These are phyloP conservation scores for Phylloporus arenicola DNA, from an alignment of 768 basidiomycete genomes.

Conservation along the genomic window DNA sequence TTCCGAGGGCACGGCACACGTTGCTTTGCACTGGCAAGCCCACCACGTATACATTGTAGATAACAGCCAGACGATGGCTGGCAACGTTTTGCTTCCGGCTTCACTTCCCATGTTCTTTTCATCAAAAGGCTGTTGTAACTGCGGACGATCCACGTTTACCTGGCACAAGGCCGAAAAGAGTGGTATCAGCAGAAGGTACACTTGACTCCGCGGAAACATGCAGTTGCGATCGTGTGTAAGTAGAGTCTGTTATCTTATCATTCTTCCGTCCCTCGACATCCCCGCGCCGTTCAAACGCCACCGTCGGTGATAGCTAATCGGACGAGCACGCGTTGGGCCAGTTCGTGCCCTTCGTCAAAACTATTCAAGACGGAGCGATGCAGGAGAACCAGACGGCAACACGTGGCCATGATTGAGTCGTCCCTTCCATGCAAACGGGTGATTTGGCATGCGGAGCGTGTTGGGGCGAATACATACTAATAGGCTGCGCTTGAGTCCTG, in stretches of 20 bases:
- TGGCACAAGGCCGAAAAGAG: slow-evolving; percentile 3
- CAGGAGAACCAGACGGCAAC: neutral
- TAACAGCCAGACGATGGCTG: neutral
- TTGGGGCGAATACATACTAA: neutral
- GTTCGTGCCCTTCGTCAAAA: neutral
- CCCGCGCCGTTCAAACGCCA: slow-evolving; percentile 22
- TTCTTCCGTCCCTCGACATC: slow-evolving; percentile 5
- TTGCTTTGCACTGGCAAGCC: neutral
- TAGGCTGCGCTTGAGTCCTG: neutral
- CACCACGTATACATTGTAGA: neutral
- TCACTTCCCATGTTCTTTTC: neutral
- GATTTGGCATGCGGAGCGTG: neutral
- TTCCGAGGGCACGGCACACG: neutral
- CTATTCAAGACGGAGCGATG: neutral
- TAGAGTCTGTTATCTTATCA: slow-evolving; percentile 25
- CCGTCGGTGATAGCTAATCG: neutral
- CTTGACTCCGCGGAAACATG: slow-evolving; percentile 21
- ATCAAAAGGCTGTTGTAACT: neutral
- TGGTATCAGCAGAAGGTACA: neutral
- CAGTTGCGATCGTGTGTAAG: slow-evolving; percentile 9
- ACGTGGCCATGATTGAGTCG: neutral
- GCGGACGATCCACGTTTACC: neutral
- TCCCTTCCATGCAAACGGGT: too few relatives aligned
- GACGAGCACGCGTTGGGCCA: neutral
- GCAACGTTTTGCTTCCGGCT: neutral